Conservation (phyloP, 352 stramenopile genomes). For the Phytophthora palmivora region DNA sequence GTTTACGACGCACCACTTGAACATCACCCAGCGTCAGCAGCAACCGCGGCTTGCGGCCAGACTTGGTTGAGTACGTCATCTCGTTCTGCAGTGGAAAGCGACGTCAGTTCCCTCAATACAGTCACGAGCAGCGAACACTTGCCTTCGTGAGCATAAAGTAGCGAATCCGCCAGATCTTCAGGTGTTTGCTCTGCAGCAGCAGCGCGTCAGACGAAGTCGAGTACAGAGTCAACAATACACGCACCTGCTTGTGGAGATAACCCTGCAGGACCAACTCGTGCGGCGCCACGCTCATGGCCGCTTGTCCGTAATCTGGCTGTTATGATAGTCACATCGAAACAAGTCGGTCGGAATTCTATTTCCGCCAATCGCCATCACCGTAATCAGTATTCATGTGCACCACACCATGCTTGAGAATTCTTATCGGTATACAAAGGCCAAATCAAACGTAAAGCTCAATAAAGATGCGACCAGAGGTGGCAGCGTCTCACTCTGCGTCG, state of each 20-base stretch:
- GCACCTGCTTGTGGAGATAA: conserved; percentile 87
- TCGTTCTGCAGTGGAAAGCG: conserved; percentile 48
- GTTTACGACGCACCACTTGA: conserved; percentile 59
- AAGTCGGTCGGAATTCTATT: background rate
- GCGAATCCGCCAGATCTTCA: conserved; percentile 89
- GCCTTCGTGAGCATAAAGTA: conserved; percentile 87
- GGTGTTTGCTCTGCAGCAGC: conserved; percentile 71
- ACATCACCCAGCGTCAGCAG: conserved; percentile 54
- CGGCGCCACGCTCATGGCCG: conserved; percentile 57
- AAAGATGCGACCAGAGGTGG: conserved; percentile 33
- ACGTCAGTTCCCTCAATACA: background rate
- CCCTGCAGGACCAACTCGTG: conserved; percentile 72
- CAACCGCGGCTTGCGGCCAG: conserved; percentile 74
- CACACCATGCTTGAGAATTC: background rate
- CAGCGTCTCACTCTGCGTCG: conserved; percentile 7
- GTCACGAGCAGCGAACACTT: conserved; percentile 13
- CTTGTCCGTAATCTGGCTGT: conserved; percentile 7
- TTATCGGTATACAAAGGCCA: background rate
- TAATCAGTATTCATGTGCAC: background rate
- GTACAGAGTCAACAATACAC: background rate
- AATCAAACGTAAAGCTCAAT: conserved; percentile 2
- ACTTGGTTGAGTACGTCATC: conserved; percentile 84
- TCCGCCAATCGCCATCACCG: conserved; percentile 5
- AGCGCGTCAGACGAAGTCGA: conserved; percentile 10
- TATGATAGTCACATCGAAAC: conserved; percentile 7